A percentile compares a stretch with the other conserved stretches of the same genome.
Conservation (phyloP, 768 basidiomycete species). For the Thelephora aurantiotincta region DNA sequence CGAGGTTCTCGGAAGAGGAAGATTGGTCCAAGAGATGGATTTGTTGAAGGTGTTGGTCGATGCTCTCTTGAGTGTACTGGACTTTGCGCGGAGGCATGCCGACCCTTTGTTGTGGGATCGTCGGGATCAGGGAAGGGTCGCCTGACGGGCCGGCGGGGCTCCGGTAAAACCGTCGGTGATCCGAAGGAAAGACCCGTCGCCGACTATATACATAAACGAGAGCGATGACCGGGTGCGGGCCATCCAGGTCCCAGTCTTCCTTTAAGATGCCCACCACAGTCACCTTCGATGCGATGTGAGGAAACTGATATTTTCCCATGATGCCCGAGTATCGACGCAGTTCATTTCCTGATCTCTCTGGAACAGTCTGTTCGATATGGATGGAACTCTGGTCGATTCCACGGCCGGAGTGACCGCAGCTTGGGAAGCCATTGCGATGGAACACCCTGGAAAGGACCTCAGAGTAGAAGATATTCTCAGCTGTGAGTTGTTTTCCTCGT, state of each 20-base stretch:
- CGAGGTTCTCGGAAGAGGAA: conserved; percentile 85
- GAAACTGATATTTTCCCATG: neutral
- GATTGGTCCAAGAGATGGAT: conserved; percentile 81
- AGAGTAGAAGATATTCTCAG: conserved; percentile 41
- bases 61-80: conserved; percentile 66
- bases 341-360: neutral
- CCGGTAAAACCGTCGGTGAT: neutral
- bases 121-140: neutral
- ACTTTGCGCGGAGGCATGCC: conserved; percentile 17
- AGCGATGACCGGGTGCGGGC: neutral
- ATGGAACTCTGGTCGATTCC: conserved; percentile 72
- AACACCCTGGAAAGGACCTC: conserved; percentile 54
- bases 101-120: conserved; percentile 65
- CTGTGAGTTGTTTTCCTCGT: conserved; percentile 27
- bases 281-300: conserved; percentile 27
- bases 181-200: neutral
- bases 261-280: conserved; percentile 19
- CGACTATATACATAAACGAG: neutral
- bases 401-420: conserved; percentile 72
- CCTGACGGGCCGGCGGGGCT: conserved; percentile 8
- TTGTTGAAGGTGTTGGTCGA: conserved; percentile 85
- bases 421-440: conserved; percentile 63
- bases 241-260: neutral
- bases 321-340: neutral
- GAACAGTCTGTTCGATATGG: conserved; percentile 66